These are phyloP conservation scores for Raphanus sativus DNA, from an alignment of 345 rosid genomes.

Conservation along the genomic window DNA sequence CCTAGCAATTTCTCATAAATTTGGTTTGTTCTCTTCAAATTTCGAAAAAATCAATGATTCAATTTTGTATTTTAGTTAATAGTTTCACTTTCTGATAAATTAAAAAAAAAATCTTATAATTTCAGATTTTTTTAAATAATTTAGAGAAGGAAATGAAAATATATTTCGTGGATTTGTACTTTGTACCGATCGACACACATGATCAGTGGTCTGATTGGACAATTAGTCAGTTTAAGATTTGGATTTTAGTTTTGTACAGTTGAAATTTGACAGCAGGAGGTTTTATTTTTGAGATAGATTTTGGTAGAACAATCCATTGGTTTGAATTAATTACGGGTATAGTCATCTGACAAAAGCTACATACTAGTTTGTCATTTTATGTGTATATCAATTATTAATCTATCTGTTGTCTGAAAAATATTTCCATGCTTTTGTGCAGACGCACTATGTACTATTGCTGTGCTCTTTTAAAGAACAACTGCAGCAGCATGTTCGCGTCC, in stretches of 20 bases:
- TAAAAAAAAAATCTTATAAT: background rate
- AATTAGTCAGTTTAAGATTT: background rate
- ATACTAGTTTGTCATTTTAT: conserved; percentile 12
- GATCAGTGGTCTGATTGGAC: conserved; percentile 5
- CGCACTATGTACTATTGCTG: conserved; percentile 83
- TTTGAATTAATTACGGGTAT: conserved; percentile 6
- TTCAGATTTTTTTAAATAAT: background rate
- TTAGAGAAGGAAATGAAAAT: background rate
- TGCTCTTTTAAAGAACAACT: conserved; percentile 94
- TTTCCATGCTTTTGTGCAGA: conserved; percentile 44
- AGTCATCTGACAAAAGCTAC: conserved; percentile 10
- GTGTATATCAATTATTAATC: background rate
- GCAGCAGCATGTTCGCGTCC: conserved; percentile 97
- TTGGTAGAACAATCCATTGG: conserved; percentile 11
- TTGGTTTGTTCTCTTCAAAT: background rate
- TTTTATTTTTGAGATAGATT: conserved; percentile 20
- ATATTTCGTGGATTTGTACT: conserved; percentile 14
- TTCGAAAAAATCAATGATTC: background rate
- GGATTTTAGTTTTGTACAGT: background rate
- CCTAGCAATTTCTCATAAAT: background rate
- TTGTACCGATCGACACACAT: conserved; percentile 37
- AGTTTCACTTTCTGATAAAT: conserved; percentile 17
- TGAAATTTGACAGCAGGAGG: background rate
- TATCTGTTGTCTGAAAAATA: conserved; percentile 2
- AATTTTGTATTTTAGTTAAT: conserved; percentile 1